phyloP scores from a whole-genome alignment of 768 basidiomycete species.

The Trametes gibbosa region DNA sequence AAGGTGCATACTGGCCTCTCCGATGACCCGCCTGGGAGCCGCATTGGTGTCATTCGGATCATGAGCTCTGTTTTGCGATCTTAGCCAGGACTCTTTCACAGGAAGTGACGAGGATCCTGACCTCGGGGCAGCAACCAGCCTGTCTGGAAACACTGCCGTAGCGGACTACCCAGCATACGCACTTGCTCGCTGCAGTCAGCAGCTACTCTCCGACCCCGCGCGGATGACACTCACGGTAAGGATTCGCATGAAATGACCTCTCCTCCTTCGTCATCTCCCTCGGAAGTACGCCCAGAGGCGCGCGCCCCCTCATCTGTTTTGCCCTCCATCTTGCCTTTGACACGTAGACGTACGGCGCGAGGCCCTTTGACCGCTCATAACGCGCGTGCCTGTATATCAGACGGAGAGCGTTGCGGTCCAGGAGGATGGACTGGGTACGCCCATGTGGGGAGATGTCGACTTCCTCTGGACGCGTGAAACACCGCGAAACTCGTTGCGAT shows the following conservation, averaged over 20 bases:
- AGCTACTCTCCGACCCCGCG: neutral
- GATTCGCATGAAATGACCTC: conserved; percentile 67
- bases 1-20: conserved; percentile 26
- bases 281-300: conserved; percentile 25
- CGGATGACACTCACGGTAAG: conserved; percentile 55
- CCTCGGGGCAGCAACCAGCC: conserved; percentile 55
- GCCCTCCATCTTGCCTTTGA: conserved; percentile 23
- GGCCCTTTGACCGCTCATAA: conserved; percentile 56
- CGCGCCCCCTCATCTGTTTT: neutral
- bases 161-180: conserved; percentile 66
- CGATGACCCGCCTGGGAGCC: conserved; percentile 31
- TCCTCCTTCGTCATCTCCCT: conserved; percentile 64
- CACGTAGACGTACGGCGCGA: conserved; percentile 47
- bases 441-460: conserved; percentile 45
- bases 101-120: conserved; percentile 25
- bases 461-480: conserved; percentile 29
- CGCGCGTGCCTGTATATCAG: conserved; percentile 12
- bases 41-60: conserved; percentile 53
- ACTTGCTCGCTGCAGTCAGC: conserved; percentile 41
- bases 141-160: conserved; percentile 55
- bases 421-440: conserved; percentile 56
- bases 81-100: neutral
- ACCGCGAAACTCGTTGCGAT: conserved; percentile 31
- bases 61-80: conserved; percentile 55
- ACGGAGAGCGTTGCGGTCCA: conserved; percentile 34